Evolutionary conservation across 2,329 filamentous ascomycete species (phyloP), one percentile per base, ranked within the genome.

Genomic region (Nemania bipapillata): DNA sequence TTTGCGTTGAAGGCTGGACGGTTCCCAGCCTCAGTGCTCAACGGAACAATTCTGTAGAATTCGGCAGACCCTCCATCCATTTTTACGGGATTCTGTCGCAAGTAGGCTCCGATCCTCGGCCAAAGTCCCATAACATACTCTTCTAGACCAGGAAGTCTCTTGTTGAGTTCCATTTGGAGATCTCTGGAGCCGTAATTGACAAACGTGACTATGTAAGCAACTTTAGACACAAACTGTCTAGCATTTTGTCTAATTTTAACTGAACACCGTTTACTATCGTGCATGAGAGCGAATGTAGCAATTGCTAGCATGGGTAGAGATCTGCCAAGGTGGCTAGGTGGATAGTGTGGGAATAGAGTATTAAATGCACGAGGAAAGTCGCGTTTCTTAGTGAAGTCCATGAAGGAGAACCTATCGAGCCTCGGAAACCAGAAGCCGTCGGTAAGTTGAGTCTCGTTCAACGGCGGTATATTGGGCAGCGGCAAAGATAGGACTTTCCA

Each of bases 401-500:
- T 7, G 37, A 76, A 37, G 24, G 63, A 63, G 42, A 63, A 74
- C 35, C 71, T 74, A 9, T 77, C 74, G 15, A 74, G 55, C 22
- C 62, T 73, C 52, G 75, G 77, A 54, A 79, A 77, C 75, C 74
- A 76, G 68, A 76, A 79, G 37, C 62, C 74, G 60, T 75, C 75
- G 22, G 62, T 72, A 17, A 75, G 55, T 40, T 74, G 73, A 35
- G 66, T 65, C 45, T 70, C 73, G 6, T 60, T 37, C 17, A 37
- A 50, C 15, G 32, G 49, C 11, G 55, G 40, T 17, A 70, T 64
- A 55, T 66, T 62, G 32, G 66, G 35, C 17, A 69, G 72, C n/a
- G 80, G 79, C 20, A 79, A 68, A 30, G 78, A 77, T 63, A 84
- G 77, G 12, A 80, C 67, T 49, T 80, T 79, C 83, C 82, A 84